Evolutionary conservation across 2,329 filamentous ascomycete species (phyloP).

Genomic region (Bimuria novae-zelandiae): DNA sequence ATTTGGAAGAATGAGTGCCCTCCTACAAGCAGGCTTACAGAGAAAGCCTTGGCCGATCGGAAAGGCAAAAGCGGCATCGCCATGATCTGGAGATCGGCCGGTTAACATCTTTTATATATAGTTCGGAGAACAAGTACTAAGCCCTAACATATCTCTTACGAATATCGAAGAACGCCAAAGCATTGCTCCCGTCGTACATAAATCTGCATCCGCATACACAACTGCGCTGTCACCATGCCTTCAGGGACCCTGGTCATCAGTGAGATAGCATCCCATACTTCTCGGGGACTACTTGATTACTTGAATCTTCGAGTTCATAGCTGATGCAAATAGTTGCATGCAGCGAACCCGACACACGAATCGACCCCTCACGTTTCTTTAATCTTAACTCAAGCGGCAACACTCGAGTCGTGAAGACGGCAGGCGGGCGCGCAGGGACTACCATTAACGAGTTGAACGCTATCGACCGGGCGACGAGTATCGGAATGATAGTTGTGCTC

Average conservation of each 20-base stretch:
- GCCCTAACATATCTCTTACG: not conserved
- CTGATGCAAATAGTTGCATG: conserved; percentile 19
- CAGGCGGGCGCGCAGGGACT: conserved; percentile 18
- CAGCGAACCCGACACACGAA: conserved; percentile 15
- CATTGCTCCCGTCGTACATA: not conserved
- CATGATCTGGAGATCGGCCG: not conserved
- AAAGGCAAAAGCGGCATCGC: not conserved
- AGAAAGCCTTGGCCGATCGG: not conserved
- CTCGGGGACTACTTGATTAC: not conserved
- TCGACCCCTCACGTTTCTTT: conserved; percentile 26
- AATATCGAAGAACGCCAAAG: not conserved
- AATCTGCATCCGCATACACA: not conserved
- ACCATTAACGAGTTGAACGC: conserved; percentile 18
- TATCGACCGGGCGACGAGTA: conserved; percentile 14
- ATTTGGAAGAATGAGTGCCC: not conserved
- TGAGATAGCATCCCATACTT: not conserved
- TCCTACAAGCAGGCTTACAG: not conserved
- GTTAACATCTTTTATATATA: not conserved
- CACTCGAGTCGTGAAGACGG: conserved; percentile 23
- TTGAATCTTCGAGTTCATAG: not conserved
- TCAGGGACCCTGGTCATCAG: conserved; percentile 14
- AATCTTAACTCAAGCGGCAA: conserved; percentile 21
- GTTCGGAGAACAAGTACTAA: not conserved
- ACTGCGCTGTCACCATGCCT: not conserved
- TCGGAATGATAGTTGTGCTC: conserved; percentile 27